Evolutionary conservation across 2,329 filamentous ascomycete species (phyloP).

Genomic region (Periconia macrospinosa): DNA sequence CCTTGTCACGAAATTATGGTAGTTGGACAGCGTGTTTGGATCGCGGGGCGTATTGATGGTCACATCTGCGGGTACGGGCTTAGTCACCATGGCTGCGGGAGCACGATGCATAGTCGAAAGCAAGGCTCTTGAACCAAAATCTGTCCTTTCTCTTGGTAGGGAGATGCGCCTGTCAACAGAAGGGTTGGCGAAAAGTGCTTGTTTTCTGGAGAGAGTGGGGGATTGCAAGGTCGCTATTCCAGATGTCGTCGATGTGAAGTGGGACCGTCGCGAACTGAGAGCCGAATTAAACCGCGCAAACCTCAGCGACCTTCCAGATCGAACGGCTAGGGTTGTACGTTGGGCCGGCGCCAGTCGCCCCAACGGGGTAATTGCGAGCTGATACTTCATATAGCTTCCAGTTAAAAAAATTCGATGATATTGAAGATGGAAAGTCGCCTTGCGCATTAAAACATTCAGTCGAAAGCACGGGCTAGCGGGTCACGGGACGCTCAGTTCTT

Average conservation of each 20-base stretch:
- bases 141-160: not conserved
- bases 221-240: conserved; percentile 1
- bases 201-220: conserved; percentile 1
- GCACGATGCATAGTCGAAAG: conserved; percentile 23
- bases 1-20: conserved; percentile 80
- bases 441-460: no score
- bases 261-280: conserved; percentile 3
- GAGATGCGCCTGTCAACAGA: conserved; percentile 5
- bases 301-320: conserved; percentile 9
- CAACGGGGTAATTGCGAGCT: not conserved
- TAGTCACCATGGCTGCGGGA: conserved; percentile 37
- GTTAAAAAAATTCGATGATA: not conserved
- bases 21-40: conserved; percentile 90
- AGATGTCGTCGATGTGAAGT: conserved; percentile 10
- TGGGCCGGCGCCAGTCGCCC: not conserved
- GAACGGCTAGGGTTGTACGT: not conserved
- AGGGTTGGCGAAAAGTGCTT: not conserved
- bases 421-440: not conserved
- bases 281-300: conserved; percentile 8
- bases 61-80: conserved; percentile 35
- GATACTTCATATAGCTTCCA: not conserved
- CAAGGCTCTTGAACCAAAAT: not conserved
- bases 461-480: not conserved
- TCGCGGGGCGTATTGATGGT: conserved; percentile 62
- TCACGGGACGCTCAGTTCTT: not conserved